Conservation (phyloP, 2,329 filamentous ascomycete species). For the Diplodia mutila region DNA sequence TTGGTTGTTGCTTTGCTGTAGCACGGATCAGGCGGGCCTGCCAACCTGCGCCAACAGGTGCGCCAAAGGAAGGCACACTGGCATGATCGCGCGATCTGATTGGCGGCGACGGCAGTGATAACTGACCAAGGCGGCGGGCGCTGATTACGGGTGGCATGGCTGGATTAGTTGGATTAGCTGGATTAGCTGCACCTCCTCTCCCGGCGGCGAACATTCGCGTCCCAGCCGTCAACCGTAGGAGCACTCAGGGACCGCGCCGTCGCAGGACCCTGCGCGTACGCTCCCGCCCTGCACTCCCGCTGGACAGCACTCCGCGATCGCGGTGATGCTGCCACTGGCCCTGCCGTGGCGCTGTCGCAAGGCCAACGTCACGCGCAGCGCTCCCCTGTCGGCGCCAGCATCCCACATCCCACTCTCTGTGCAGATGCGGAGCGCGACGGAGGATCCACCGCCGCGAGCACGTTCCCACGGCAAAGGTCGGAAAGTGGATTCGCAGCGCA, state of each 20-base stretch:
- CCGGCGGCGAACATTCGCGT: neutral
- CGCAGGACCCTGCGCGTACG: slow-evolving; percentile 11
- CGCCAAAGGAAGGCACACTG: slow-evolving; percentile 17
- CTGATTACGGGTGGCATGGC: slow-evolving; percentile 14
- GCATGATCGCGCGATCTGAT: slow-evolving; percentile 12
- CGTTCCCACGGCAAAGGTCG: slow-evolving; percentile 18
- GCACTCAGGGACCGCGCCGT: slow-evolving; percentile 19
- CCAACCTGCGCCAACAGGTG: slow-evolving; percentile 8
- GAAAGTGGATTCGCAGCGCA: slow-evolving; percentile 21
- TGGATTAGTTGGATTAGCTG: slow-evolving; percentile 14
- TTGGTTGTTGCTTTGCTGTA: slow-evolving; percentile 22
- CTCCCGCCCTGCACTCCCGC: slow-evolving; percentile 7
- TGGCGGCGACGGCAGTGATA: slow-evolving; percentile 10
- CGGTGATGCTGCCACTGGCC: neutral
- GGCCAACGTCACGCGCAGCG: slow-evolving; percentile 12
- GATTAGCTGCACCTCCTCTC: slow-evolving; percentile 19
- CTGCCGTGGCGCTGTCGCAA: neutral
- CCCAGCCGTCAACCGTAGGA: neutral
- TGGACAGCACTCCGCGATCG: neutral
- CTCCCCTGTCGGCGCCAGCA: neutral
- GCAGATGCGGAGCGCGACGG: slow-evolving; percentile 22
- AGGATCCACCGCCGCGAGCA: slow-evolving; percentile 21
- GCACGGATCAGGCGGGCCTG: slow-evolving; percentile 24
- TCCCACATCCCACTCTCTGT: slow-evolving; percentile 21
- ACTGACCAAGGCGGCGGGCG: slow-evolving; percentile 17